Percentiles rank a stretch among this genome's conserved stretches.
Evolutionary conservation across 208 protist species (phyloP).

Genomic region (Crithidia fasciculata): DNA sequence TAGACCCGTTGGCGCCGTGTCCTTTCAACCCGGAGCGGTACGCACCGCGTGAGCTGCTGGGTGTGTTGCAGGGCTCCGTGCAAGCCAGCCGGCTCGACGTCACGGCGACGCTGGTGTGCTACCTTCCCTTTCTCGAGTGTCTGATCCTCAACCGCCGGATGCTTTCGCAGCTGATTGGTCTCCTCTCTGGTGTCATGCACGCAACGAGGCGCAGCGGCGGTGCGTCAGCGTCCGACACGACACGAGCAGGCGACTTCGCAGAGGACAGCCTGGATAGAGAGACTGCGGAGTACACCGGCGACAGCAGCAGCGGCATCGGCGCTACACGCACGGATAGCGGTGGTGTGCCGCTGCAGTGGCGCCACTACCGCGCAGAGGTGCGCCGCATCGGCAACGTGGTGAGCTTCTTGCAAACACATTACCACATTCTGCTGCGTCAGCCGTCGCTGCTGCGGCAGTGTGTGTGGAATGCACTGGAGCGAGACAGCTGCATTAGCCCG

Average conservation of each 20-base stretch:
- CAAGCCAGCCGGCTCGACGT: slow-evolving; percentile 63
- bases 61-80: slow-evolving; percentile 66
- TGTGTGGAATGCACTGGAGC: slow-evolving; percentile 54
- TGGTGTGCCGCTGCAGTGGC: slow-evolving; percentile 27
- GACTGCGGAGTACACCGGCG: neutral
- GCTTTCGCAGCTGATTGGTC: slow-evolving; percentile 54
- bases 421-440: slow-evolving; percentile 60
- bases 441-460: slow-evolving; percentile 74
- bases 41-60: slow-evolving; percentile 60
- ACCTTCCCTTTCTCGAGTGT: slow-evolving; percentile 80
- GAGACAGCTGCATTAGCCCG: slow-evolving; percentile 38
- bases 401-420: slow-evolving; percentile 59
- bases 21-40: slow-evolving; percentile 60
- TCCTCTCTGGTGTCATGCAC: slow-evolving; percentile 40
- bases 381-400: slow-evolving; percentile 41
- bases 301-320: neutral
- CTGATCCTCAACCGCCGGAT: slow-evolving; percentile 40
- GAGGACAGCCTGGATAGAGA: neutral
- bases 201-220: slow-evolving; percentile 8
- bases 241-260: neutral
- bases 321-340: neutral
- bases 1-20: slow-evolving; percentile 29
- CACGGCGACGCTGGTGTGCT: slow-evolving; percentile 42
- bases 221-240: neutral
- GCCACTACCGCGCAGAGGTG: slow-evolving; percentile 21